Evolutionary conservation across 352 stramenopile species (phyloP).

Genomic region (Pythium grandisporangium): DNA sequence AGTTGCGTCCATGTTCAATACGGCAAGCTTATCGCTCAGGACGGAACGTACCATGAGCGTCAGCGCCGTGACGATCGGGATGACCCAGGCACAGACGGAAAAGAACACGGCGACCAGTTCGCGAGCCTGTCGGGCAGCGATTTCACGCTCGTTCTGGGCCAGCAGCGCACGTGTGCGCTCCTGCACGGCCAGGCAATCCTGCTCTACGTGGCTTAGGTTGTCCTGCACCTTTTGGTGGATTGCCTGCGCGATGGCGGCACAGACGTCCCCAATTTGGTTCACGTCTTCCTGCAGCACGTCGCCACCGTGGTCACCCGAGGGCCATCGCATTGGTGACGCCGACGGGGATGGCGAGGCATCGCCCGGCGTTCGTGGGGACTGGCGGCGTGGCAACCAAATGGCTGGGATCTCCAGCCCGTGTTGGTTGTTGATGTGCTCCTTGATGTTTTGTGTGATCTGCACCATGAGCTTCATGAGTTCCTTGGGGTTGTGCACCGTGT

Average conservation of each 20-base stretch:
- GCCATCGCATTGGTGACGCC: no score
- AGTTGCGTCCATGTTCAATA: no score
- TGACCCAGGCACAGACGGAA: slow-evolving; percentile 26
- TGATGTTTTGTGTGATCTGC: slow-evolving; percentile 60
- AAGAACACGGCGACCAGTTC: slow-evolving; percentile 36
- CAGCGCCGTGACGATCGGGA: slow-evolving; percentile 31
- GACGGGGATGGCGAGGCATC: no score
- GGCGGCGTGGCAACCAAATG: slow-evolving; percentile 32
- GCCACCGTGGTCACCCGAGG: no score
- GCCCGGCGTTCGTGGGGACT: slow-evolving; percentile 2
- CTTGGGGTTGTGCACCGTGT: slow-evolving; percentile 45
- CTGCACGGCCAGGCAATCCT: slow-evolving; percentile 22
- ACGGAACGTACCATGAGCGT: slow-evolving; percentile 22
- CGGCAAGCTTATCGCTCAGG: no score
- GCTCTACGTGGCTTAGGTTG: slow-evolving; percentile 48
- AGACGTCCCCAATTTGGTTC: slow-evolving; percentile 38
- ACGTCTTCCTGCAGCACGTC: slow-evolving; percentile 21
- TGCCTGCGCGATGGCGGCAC: slow-evolving; percentile 29
- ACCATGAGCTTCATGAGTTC: slow-evolving; percentile 65
- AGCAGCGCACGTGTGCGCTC: slow-evolving; percentile 20
- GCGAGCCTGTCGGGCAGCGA: slow-evolving; percentile 26
- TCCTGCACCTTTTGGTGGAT: slow-evolving; percentile 66
- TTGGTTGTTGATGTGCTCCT: slow-evolving; percentile 59
- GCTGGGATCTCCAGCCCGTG: slow-evolving; percentile 49
- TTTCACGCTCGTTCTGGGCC: slow-evolving; percentile 28